These are phyloP conservation scores for Fraxinus quadrangulata DNA, from an alignment of 257 asterid species.

Conservation along the genomic window DNA sequence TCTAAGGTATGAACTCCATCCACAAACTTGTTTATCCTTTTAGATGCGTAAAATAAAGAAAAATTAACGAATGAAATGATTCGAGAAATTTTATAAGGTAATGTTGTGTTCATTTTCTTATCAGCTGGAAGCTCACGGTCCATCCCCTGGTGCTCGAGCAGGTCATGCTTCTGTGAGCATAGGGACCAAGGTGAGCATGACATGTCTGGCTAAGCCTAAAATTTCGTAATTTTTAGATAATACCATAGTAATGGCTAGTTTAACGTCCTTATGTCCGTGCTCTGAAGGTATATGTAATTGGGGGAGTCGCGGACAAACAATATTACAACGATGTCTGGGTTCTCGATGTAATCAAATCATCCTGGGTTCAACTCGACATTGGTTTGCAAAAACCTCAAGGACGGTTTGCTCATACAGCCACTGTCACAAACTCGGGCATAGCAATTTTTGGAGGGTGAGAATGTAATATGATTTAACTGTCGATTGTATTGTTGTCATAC, in stretches of 20 bases:
- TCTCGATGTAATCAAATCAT: constrained; percentile 55
- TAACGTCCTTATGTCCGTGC: neutral
- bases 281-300: constrained; percentile 68
- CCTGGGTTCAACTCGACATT: constrained; percentile 70
- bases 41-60: neutral
- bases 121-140: constrained; percentile 62
- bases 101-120: neutral
- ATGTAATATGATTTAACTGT: neutral
- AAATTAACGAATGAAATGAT: neutral
- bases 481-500: neutral
- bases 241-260: neutral
- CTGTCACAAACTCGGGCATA: constrained; percentile 53
- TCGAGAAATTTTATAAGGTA: neutral
- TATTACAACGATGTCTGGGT: constrained; percentile 84
- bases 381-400: constrained; percentile 68
- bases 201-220: neutral
- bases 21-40: neutral
- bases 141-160: constrained; percentile 77
- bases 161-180: constrained; percentile 85
- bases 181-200: constrained; percentile 72
- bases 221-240: neutral
- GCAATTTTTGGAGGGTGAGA: constrained; percentile 88
- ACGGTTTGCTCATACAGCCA: constrained; percentile 88
- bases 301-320: constrained; percentile 89
- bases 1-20: constrained; percentile 53